These are phyloP conservation scores for Periconia macrospinosa DNA, from an alignment of 2,329 filamentous ascomycete species.

Conservation along the genomic window DNA sequence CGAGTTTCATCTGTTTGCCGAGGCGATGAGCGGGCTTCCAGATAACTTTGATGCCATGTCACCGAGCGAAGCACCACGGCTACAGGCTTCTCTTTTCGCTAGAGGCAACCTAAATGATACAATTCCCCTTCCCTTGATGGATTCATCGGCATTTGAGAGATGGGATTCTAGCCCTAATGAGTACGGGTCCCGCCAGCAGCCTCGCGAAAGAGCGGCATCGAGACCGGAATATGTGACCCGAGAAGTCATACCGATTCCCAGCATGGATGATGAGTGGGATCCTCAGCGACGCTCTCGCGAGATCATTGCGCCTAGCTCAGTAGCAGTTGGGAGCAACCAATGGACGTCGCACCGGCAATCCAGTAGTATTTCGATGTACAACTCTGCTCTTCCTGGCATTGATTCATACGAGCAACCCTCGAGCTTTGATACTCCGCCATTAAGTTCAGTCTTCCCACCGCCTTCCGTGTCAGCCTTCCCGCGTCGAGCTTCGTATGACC, in stretches of 20 bases:
- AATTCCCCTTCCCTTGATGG: slow-evolving; percentile 26
- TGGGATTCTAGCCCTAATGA: slow-evolving; percentile 34
- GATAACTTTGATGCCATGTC: slow-evolving; percentile 33
- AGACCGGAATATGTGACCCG: background rate
- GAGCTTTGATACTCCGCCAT: background rate
- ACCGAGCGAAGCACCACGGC: slow-evolving; percentile 31
- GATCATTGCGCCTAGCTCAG: slow-evolving; percentile 1
- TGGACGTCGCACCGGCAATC: background rate
- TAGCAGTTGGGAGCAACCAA: background rate
- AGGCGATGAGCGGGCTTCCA: slow-evolving; percentile 41
- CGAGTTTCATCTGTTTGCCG: slow-evolving; percentile 43
- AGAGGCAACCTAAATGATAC: slow-evolving; percentile 28
- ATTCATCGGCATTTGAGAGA: slow-evolving; percentile 18
- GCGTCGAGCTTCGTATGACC: slow-evolving; percentile 12
- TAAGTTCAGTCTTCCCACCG: background rate
- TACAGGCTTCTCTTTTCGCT: slow-evolving; percentile 39
- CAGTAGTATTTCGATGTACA: background rate
- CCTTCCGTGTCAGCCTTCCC: slow-evolving; percentile 18
- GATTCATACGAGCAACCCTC: background rate
- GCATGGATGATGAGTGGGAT: slow-evolving; percentile 3
- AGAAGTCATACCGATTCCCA: background rate
- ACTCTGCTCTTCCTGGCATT: slow-evolving; percentile 3
- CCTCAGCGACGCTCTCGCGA: background rate
- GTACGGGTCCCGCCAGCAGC: slow-evolving; percentile 7
- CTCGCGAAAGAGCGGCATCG: background rate